phyloP scores from a whole-genome alignment of 2,329 filamentous ascomycete species.

The Cyphellophora attinorum region DNA sequence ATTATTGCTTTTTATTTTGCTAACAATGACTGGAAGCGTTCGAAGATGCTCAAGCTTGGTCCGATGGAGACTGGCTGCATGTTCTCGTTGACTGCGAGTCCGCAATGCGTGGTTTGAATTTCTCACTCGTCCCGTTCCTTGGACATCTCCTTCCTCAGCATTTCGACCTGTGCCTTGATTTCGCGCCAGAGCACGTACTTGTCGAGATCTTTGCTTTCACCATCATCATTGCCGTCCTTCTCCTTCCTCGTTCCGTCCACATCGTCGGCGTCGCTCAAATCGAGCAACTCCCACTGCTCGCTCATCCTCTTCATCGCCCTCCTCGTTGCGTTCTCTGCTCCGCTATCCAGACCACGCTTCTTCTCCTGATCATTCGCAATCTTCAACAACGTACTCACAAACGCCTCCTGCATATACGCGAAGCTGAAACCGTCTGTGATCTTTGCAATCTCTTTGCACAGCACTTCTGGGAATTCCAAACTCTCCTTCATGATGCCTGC shows the following conservation, averaged over 20 bases:
- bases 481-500: constrained; percentile 19
- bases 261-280: constrained; percentile 3
- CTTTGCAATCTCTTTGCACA: constrained; percentile 29
- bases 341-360: not conserved
- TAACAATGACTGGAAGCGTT: too few species aligned
- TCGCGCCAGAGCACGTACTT: constrained; percentile 30
- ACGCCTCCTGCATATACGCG: constrained; percentile 37
- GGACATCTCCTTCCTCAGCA: constrained; percentile 30
- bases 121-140: constrained; percentile 3
- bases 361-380: constrained; percentile 17
- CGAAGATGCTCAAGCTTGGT: too few species aligned
- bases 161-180: constrained; percentile 33
- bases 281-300: constrained; percentile 10
- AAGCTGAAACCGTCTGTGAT: constrained; percentile 37
- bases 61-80: too few species aligned
- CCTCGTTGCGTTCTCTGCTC: not conserved
- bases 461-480: constrained; percentile 31
- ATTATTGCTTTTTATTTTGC: too few species aligned
- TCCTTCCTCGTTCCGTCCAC: too few species aligned
- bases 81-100: too few species aligned
- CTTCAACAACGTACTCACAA: constrained; percentile 29
- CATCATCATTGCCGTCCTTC: not conserved
- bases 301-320: constrained; percentile 3
- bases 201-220: constrained; percentile 23
- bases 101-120: too few species aligned